phyloP scores from a whole-genome alignment of 1,139 yeast genomes.

The Eremothecium sinecaudum region DNA sequence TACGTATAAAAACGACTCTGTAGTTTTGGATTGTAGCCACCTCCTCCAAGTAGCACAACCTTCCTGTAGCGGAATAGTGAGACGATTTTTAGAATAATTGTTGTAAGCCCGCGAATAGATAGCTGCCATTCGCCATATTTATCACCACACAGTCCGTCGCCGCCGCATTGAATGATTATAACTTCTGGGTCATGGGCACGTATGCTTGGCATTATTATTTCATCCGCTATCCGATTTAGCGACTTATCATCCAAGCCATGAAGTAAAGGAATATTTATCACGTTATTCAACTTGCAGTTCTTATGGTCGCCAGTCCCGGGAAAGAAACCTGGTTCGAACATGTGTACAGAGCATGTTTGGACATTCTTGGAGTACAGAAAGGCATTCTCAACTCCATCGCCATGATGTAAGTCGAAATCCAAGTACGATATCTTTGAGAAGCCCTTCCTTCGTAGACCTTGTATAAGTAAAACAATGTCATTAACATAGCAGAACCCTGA shows the following conservation, averaged over 20 bases:
- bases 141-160: slow-evolving; percentile 60
- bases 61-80: slow-evolving; percentile 29
- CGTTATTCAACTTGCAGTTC: slow-evolving; percentile 28
- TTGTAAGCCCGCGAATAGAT: slow-evolving; percentile 43
- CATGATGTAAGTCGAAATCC: slow-evolving; percentile 70
- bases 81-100: slow-evolving; percentile 33
- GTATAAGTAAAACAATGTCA: slow-evolving; percentile 52
- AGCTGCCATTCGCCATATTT: slow-evolving; percentile 61
- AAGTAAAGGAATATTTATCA: slow-evolving; percentile 47
- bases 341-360: slow-evolving; percentile 53
- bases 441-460: slow-evolving; percentile 36
- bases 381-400: slow-evolving; percentile 69
- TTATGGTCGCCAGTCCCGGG: slow-evolving; percentile 58
- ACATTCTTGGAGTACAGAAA: slow-evolving; percentile 50
- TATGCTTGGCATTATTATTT: slow-evolving; percentile 40
- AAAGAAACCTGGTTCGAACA: slow-evolving; percentile 57
- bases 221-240: slow-evolving; percentile 33
- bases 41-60: slow-evolving; percentile 57
- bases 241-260: slow-evolving; percentile 47
- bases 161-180: slow-evolving; percentile 59
- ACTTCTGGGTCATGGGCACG: slow-evolving; percentile 39
- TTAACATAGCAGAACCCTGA: slow-evolving; percentile 71
- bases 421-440: slow-evolving; percentile 49
- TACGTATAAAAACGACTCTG: slow-evolving; percentile 59
- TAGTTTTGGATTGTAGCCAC: slow-evolving; percentile 61